Conservation (phyloP, 306 rosid species). For the Canavalia ensiformis region DNA sequence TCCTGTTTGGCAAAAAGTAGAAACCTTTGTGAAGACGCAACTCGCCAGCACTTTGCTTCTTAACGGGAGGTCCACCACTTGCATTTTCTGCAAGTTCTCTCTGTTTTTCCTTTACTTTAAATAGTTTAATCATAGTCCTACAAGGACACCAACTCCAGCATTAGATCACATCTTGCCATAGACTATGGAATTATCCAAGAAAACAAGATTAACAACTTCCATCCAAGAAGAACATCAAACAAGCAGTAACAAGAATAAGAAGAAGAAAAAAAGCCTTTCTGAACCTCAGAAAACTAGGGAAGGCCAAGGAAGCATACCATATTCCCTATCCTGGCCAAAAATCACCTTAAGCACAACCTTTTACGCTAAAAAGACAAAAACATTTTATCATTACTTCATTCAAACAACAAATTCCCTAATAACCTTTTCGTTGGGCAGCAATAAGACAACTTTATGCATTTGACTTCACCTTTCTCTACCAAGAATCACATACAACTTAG, state of each 20-base stretch:
- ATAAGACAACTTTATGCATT: slow-evolving; percentile 30
- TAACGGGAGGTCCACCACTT: slow-evolving; percentile 66
- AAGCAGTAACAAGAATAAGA: background rate
- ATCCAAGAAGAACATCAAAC: slow-evolving; percentile 25
- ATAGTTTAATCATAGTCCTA: slow-evolving; percentile 86
- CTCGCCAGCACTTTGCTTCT: slow-evolving; percentile 96
- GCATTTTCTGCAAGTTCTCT: slow-evolving; percentile 87
- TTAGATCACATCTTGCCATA: background rate
- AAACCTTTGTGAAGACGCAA: slow-evolving; percentile 95
- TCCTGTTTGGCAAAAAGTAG: background rate
- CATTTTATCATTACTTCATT: background rate
- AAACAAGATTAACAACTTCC: background rate
- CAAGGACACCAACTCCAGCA: slow-evolving; percentile 36
- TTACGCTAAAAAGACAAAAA: background rate
- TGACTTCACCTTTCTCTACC: slow-evolving; percentile 30
- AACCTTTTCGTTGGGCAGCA: background rate
- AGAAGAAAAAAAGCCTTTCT: background rate
- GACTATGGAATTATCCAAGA: slow-evolving; percentile 10
- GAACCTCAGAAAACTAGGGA: background rate
- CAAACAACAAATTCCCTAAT: slow-evolving; percentile 1
- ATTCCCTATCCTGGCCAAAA: slow-evolving; percentile 25
- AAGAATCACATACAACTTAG: background rate
- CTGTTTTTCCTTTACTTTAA: slow-evolving; percentile 95
- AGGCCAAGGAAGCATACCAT: background rate
- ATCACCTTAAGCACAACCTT: background rate